Evolutionary conservation across 306 rosid species (phyloP).

Genomic region (Mimosa pudica): DNA sequence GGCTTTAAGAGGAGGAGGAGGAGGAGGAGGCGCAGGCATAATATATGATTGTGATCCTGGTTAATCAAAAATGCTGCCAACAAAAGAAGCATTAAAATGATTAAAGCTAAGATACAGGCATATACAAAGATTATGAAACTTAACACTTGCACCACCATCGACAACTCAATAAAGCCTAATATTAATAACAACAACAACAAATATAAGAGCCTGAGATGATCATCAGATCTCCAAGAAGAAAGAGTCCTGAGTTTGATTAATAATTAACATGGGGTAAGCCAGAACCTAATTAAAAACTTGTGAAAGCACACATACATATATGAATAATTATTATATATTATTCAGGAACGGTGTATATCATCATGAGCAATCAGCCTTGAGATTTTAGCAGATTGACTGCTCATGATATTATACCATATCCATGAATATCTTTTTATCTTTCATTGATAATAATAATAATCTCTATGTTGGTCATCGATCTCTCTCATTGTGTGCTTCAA

Average conservation of each 20-base stretch:
- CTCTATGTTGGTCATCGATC: not conserved
- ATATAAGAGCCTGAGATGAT: conserved; percentile 10
- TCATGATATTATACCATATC: conserved; percentile 81
- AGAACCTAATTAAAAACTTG: conserved; percentile 18
- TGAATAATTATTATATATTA: not conserved
- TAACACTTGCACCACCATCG: conserved; percentile 23
- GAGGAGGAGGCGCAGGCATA: too few relatives aligned
- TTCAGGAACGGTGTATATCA: conserved; percentile 63
- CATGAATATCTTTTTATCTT: conserved; percentile 31
- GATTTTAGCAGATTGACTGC: conserved; percentile 77
- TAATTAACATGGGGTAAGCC: conserved; percentile 22
- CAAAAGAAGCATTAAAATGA: conserved; percentile 28
- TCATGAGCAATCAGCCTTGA: conserved; percentile 95
- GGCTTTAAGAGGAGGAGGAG: not conserved
- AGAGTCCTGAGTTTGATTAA: conserved; percentile 10
- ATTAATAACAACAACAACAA: conserved; percentile 4
- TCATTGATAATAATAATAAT: not conserved
- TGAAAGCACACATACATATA: conserved; percentile 27
- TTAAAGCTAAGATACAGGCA: conserved; percentile 30
- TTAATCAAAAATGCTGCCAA: conserved; percentile 10
- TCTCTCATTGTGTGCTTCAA: conserved; percentile 30
- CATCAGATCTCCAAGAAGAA: conserved; percentile 32
- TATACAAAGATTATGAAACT: conserved; percentile 27
- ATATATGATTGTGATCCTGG: not conserved
- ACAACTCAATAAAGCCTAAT: conserved; percentile 20